phyloP scores from a whole-genome alignment of 139 green algal genomes.

The Chlorella sp. region DNA sequence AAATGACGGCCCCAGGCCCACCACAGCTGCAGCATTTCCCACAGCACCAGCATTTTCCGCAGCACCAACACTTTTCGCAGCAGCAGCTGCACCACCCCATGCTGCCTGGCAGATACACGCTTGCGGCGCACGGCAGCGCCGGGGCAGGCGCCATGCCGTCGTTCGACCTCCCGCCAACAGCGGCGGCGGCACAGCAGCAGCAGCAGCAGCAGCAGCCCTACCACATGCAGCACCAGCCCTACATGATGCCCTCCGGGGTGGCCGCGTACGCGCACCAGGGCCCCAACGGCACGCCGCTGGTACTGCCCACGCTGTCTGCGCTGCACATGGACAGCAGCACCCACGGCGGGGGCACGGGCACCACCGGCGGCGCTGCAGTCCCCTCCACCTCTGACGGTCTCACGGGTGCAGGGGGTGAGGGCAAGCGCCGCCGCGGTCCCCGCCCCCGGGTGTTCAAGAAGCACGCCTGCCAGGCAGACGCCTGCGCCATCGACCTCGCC shows the following conservation, averaged over 20 bases:
- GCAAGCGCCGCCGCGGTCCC: conserved; percentile 27
- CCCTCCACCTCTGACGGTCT: not conserved
- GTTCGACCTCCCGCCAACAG: not conserved
- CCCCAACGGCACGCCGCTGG: not conserved
- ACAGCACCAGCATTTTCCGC: not conserved
- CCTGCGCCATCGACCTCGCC: conserved; percentile 22
- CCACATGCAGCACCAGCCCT: not conserved
- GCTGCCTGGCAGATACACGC: not conserved
- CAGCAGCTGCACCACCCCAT: not conserved
- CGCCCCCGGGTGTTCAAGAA: conserved; percentile 45
- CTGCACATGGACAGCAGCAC: conserved; percentile 3
- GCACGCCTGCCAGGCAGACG: conserved; percentile 38
- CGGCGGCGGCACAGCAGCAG: not conserved
- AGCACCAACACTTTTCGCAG: not conserved
- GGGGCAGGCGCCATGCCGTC: not conserved
- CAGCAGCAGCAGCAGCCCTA: not conserved
- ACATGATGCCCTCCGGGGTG: not conserved
- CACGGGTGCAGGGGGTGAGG: not conserved
- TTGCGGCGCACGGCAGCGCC: not conserved
- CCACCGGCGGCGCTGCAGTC: not conserved
- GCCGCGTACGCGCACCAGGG: not conserved
- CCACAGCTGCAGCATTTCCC: not conserved
- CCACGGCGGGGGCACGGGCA: not conserved
- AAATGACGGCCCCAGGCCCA: not conserved
- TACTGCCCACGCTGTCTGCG: conserved; percentile 3